phyloP scores from a whole-genome alignment of 2,329 filamentous ascomycete genomes.

The Pseudocercospora musae region DNA sequence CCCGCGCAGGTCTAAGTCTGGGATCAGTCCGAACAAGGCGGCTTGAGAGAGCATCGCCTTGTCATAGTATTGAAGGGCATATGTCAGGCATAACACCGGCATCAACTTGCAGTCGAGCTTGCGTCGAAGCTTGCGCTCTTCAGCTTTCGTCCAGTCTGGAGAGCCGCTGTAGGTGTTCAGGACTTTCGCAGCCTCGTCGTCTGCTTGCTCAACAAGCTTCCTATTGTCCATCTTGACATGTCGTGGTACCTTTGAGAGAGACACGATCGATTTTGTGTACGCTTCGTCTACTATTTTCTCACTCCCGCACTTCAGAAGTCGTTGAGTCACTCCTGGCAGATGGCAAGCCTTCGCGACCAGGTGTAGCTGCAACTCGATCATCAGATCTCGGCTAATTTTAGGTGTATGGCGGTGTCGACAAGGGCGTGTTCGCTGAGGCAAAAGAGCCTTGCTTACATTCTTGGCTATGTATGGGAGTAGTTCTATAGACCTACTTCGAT shows the following conservation, averaged over 20 bases:
- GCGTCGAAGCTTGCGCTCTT: constrained; percentile 43
- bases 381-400: not conserved
- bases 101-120: constrained; percentile 46
- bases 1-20: constrained; percentile 43
- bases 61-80: constrained; percentile 50
- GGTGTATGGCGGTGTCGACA: not conserved
- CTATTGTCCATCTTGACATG: not conserved
- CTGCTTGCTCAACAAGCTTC: not conserved
- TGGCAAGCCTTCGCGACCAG: not conserved
- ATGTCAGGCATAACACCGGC: constrained; percentile 48
- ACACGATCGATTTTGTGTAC: not conserved
- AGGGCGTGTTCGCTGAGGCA: not conserved
- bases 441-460: not conserved
- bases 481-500: not conserved
- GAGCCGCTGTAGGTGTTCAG: constrained; percentile 10
- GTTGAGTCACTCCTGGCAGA: not conserved
- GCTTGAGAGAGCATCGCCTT: constrained; percentile 56
- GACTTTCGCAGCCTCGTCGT: constrained; percentile 17
- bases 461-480: not conserved
- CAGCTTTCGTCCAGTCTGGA: constrained; percentile 41
- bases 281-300: not conserved
- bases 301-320: not conserved
- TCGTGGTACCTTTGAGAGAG: not conserved
- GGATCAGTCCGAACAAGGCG: constrained; percentile 43
- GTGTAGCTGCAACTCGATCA: not conserved